Evolutionary conservation across 305 asterid genomes (phyloP), one percentile per base, ranked within the genome.

Genomic region (Rubia occidens): DNA sequence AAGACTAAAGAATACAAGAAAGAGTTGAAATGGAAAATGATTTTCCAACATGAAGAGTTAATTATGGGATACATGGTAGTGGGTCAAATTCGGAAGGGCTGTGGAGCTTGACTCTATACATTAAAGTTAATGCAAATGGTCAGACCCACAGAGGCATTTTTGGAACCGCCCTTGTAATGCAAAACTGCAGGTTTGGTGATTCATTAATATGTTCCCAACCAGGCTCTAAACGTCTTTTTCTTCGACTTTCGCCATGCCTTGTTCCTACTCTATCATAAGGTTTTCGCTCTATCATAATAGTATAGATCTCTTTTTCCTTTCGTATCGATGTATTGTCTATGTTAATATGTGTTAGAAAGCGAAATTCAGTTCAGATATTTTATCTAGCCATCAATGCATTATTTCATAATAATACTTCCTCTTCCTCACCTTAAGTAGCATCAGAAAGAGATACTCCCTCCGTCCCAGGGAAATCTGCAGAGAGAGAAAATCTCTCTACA

Each of bases 111-210:
- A 60, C 18, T 49, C 3, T 49, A 49, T 49, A 15, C 56, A 51
- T 51, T n/a, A 17, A 13, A 68, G 32, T 63, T n/a, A 63, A 24
- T 42, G 60, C 21, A 15, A 17, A 51, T 51, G 56, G 3, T 9
- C 56, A 51, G 56, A 71, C 13, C 63, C 49, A 18, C 43, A 51
- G 44, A 2, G 51, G 37, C 58, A 64, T 35, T 71, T 63, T 47
- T 70, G 20, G 66, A 63, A 71, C 76, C 61, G 75, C 35, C 76
- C 47, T 66, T 60, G 63, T 15, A 67, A 60, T 43, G 76, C 53
- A 24, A 15, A 62, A 45, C 73, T 15, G 15, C 44, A 56, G 15
- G 65, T 67, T 68, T 51, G 70, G 66, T 67, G 73, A 43, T 29
- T 35, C 66, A 43, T 53, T 21, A 71, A 39, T 40, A 54, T 18